Conservation (phyloP, 768 basidiomycete genomes). For the Clathrus columnatus region DNA sequence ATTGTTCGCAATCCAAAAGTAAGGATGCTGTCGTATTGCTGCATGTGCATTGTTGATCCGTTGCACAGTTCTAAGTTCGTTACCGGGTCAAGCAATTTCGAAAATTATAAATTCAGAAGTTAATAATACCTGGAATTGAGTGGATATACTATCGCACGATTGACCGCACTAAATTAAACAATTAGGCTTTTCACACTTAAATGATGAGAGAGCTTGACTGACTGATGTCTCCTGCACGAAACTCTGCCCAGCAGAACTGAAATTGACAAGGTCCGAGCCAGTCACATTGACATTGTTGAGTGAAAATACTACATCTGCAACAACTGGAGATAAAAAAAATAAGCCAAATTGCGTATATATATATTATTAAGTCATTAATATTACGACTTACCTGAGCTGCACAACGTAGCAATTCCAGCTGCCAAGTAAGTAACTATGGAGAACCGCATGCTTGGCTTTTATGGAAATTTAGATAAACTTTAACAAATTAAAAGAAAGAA, state of each 20-base stretch:
- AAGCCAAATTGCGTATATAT: not conserved
- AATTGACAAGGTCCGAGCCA: not conserved
- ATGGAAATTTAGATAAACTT: too few species aligned
- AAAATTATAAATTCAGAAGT: not conserved
- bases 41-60: constrained; percentile 48
- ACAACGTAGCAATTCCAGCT: not conserved
- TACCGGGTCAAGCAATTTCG: not conserved
- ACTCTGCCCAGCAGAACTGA: not conserved
- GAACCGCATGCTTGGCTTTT: too few species aligned
- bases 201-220: not conserved
- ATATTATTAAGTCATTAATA: not conserved
- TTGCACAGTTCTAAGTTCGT: constrained; percentile 9
- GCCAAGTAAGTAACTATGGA: not conserved
- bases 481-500: too few species aligned
- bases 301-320: not conserved
- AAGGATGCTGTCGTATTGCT: constrained; percentile 28
- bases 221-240: not conserved
- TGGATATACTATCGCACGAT: not conserved
- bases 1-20: constrained; percentile 52
- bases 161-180: not conserved
- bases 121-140: not conserved
- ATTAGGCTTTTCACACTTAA: not conserved
- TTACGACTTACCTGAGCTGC: not conserved
- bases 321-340: not conserved
- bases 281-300: not conserved